These are phyloP conservation scores for Schoenoplectus tabernaemontani DNA, from an alignment of 202 grass and related monocot genomes.

Conservation along the genomic window DNA sequence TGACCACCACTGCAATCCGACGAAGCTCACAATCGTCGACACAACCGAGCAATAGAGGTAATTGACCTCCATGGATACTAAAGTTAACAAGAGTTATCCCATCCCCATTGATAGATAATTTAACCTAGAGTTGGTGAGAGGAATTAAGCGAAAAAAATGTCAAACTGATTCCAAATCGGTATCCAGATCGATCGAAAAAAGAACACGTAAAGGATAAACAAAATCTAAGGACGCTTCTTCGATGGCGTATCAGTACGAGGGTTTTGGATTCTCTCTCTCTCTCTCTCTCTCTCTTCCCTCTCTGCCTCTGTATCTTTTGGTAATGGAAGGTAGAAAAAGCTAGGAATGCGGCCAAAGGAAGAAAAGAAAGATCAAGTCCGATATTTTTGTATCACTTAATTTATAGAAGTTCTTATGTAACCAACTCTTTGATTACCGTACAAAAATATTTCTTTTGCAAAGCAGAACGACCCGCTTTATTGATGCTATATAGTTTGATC, in stretches of 20 bases:
- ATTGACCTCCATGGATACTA: background rate
- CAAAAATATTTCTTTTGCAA: background rate
- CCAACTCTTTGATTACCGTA: background rate
- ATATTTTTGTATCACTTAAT: constrained; percentile 4
- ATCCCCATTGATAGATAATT: background rate
- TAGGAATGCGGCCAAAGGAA: too few species aligned
- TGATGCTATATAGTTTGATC: background rate
- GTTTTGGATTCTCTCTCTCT: background rate
- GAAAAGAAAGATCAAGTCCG: background rate
- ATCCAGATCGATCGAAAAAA: constrained; percentile 3
- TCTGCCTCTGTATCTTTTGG: background rate
- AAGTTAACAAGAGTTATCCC: background rate
- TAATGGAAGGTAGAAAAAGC: too few species aligned
- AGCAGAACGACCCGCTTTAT: background rate
- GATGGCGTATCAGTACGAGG: background rate
- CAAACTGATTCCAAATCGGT: background rate
- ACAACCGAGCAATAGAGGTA: background rate
- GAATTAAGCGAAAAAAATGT: background rate
- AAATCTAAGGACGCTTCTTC: background rate
- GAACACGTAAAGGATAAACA: background rate
- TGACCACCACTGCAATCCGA: constrained; percentile 31
- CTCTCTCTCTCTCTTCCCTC: background rate
- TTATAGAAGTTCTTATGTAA: background rate
- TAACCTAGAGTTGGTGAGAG: background rate
- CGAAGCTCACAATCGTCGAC: too few species aligned